Evolutionary conservation across 2,329 filamentous ascomycete species (phyloP), one percentile per base, ranked within the genome.

Genomic region (Colletotrichum incanum): DNA sequence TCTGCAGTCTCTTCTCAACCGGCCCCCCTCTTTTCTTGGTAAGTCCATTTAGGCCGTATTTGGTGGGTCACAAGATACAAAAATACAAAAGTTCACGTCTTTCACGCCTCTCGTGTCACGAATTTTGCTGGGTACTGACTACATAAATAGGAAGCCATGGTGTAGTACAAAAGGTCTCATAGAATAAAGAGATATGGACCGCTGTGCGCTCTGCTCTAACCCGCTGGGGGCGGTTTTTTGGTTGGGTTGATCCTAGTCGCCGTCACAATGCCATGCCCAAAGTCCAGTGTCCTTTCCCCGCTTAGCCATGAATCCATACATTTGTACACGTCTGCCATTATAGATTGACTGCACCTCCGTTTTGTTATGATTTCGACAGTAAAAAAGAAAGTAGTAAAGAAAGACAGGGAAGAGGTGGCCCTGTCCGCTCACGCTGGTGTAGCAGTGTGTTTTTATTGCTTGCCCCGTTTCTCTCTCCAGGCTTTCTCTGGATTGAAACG

Each of bases 231-330:
- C 18, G 20, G 9, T 52, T 23, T 41, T 56, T 56, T 26, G n/a
- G 39, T 60, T 56, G 23, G 20, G 31, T 66, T 50, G 43, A 56
- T 37, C 34, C 71, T 39, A 34, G 20, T 71, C 66, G 62, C 56
- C 61, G 18, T 59, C 61, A 71, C 56, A 50, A 71, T 67, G 61
- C 67, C 52, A 71, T 66, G 67, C 71, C 61, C 50, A 62, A 61
- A 52, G 50, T 54, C 45, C 71, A 74, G 26, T 71, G 47, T 43
- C 67, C 67, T 56, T 71, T 65, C 45, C 47, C 64, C 62, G 37
- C 65, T 73, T 54, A 67, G 54, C 64, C 65, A 50, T 59, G 55
- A 63, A 63, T 28, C 52, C 66, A 73, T 54, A 45, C 47, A 66
- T 61, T 62, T 65, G 45, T 67, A 67, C 45, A 62, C 56, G 67